Evolutionary conservation across 805 yeast species (phyloP), one percentile per base, ranked within the genome.

Genomic region (Kodamaea nitidulidarum): DNA sequence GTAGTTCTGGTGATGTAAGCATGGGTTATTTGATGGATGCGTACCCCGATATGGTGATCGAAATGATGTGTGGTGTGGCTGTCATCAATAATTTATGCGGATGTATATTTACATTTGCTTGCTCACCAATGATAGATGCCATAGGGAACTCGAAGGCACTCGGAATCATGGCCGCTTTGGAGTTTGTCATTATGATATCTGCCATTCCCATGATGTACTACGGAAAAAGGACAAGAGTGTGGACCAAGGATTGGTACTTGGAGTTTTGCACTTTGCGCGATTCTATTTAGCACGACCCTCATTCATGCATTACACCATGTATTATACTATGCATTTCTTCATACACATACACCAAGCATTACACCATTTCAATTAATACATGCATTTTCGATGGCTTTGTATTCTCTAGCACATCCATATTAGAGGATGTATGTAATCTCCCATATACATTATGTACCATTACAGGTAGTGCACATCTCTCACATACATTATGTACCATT

Each of bases 1-100:
- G 85, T 52, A 75, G 82, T 38, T 74, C 82, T 10, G 86, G 86
- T 53, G 88, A 82, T 54, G 76, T 80, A 37, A 80, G 84, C 26
- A 73, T 81, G 78, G 70, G 78, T 1, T 80, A 80, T 42, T 62
- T 78, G 44, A 79, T 80, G 84, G 83, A 78, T 46, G 66, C 80
- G 4, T 81, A 80, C 45, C 85, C 86, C 1, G 85, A 78, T 32
- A 74, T 80, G 73, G 78, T 80, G 40, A 63, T 80, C 47, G 85
- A 80, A 58, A 81, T 83, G 48, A 79, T 81, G 84, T 79, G 79
- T 17, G 84, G 85, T 40, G 84, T 81, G 17, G 58, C 78, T 7
- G 71, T 80, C 39, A 80, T 81, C 50, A 80, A 80, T 57, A 81
- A 81, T 57, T 65, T 75, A 43, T 70, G 80, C 46, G 82, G 82